Percentiles rank a stretch among this genome's conserved stretches.
These are phyloP conservation scores for Leucocoprinus sp. DNA, from an alignment of 768 basidiomycete genomes.

Conservation along the genomic window DNA sequence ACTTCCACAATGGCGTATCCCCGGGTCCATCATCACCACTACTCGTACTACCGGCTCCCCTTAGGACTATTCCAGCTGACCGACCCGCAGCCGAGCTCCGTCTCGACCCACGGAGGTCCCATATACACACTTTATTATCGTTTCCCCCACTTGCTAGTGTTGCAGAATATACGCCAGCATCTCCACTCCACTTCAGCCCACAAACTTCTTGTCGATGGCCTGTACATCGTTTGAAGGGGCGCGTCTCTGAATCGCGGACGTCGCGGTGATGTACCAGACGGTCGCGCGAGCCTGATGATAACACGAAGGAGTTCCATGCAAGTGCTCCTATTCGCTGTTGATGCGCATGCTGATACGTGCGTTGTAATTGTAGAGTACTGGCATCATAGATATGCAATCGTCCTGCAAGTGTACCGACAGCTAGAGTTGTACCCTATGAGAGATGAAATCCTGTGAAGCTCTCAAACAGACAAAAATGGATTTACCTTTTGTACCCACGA, in stretches of 20 bases:
- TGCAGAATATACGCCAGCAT: constrained; percentile 32
- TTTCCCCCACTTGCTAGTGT: constrained; percentile 91
- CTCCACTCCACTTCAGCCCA: constrained; percentile 84
- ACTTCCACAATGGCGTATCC: constrained; percentile 81
- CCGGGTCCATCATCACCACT: constrained; percentile 22
- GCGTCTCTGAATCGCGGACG: constrained; percentile 59
- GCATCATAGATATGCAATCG: constrained; percentile 93
- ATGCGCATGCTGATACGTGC: constrained; percentile 84
- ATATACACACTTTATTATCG: constrained; percentile 98
- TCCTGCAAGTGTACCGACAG: constrained; percentile 88
- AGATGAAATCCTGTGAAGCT: not conserved
- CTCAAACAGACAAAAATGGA: not conserved
- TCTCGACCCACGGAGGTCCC: constrained; percentile 75
- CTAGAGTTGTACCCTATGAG: constrained; percentile 70
- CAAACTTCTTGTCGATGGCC: constrained; percentile 94
- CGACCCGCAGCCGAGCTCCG: constrained; percentile 25
- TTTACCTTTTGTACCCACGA: constrained; percentile 80
- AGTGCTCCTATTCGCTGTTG: constrained; percentile 85
- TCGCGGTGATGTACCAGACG: constrained; percentile 88
- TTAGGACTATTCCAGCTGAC: constrained; percentile 17
- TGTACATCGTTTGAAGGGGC: constrained; percentile 63
- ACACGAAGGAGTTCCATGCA: constrained; percentile 85
- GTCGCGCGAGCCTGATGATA: constrained; percentile 89
- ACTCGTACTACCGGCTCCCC: constrained; percentile 16
- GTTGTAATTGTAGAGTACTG: constrained; percentile 57